These are phyloP conservation scores for Pestalotiopsis sp. DNA, from an alignment of 2,329 filamentous ascomycete genomes.

Conservation along the genomic window DNA sequence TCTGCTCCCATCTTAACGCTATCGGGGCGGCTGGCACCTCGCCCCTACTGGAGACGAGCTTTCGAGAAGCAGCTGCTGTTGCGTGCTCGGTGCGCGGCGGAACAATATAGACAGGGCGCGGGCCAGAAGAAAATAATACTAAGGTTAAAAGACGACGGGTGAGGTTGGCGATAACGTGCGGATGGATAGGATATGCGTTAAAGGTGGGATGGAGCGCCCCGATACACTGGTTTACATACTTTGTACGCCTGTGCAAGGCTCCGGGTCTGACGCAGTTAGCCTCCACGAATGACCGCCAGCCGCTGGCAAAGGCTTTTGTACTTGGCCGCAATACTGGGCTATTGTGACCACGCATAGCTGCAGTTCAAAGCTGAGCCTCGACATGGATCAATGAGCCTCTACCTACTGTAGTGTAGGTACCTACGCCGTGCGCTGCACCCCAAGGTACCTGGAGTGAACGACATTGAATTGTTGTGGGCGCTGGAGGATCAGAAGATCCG, in stretches of 20 bases:
- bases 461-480: too few relatives aligned
- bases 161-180: constrained; percentile 18
- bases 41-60: constrained; percentile 24
- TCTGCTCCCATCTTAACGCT: constrained; percentile 33
- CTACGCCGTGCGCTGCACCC: too few relatives aligned
- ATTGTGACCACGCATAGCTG: not conserved
- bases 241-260: not conserved
- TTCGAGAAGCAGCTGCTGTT: not conserved
- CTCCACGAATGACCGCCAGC: not conserved
- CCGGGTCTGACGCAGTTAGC: constrained; percentile 3
- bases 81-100: not conserved
- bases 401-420: too few relatives aligned
- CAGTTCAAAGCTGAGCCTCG: not conserved
- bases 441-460: too few relatives aligned
- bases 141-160: constrained; percentile 1
- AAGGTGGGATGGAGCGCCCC: constrained; percentile 12
- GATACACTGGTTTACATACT: not conserved
- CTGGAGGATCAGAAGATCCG: not conserved
- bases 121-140: constrained; percentile 5
- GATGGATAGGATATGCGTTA: constrained; percentile 1
- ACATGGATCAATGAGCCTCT: not conserved
- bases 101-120: not conserved
- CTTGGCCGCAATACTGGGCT: not conserved
- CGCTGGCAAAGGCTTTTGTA: not conserved
- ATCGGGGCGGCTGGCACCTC: constrained; percentile 25